Evolutionary conservation across 345 rosid genomes (phyloP).

Genomic region (Rhodamnia argentea): DNA sequence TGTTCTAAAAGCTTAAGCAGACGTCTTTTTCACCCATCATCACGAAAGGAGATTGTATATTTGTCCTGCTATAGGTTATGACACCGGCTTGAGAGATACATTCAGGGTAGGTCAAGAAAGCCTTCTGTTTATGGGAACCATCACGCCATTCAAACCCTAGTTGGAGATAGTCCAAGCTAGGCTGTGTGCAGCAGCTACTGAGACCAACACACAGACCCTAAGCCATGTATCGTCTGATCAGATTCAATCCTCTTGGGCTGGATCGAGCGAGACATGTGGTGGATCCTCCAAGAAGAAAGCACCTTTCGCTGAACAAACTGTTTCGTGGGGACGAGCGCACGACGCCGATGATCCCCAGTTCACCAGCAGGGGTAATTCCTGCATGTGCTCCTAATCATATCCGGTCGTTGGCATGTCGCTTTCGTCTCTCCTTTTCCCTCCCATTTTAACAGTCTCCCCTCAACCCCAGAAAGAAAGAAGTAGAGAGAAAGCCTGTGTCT

Average conservation of each 20-base stretch:
- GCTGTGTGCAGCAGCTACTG: background rate
- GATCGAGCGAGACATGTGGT: background rate
- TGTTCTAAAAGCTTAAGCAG: no score
- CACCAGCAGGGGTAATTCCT: background rate
- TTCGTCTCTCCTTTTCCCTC: background rate
- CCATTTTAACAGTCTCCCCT: background rate
- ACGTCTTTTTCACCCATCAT: background rate
- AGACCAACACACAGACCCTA: background rate
- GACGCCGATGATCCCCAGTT: background rate
- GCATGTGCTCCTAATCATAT: slow-evolving; percentile 12
- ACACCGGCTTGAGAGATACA: no score
- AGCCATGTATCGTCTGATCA: background rate
- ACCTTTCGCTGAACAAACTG: background rate
- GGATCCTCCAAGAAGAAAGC: background rate
- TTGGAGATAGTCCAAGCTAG: background rate
- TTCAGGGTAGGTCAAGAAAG: background rate
- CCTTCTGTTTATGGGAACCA: background rate
- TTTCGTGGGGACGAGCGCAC: background rate
- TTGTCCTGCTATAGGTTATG: no score
- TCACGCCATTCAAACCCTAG: background rate
- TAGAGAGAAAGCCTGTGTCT: background rate
- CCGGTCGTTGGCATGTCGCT: slow-evolving; percentile 17
- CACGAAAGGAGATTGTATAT: background rate
- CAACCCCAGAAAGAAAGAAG: background rate
- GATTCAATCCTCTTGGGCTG: background rate